Evolutionary conservation across 805 yeast species (phyloP), one percentile per base, ranked within the genome.

Genomic region (Starmerella bombicola): DNA sequence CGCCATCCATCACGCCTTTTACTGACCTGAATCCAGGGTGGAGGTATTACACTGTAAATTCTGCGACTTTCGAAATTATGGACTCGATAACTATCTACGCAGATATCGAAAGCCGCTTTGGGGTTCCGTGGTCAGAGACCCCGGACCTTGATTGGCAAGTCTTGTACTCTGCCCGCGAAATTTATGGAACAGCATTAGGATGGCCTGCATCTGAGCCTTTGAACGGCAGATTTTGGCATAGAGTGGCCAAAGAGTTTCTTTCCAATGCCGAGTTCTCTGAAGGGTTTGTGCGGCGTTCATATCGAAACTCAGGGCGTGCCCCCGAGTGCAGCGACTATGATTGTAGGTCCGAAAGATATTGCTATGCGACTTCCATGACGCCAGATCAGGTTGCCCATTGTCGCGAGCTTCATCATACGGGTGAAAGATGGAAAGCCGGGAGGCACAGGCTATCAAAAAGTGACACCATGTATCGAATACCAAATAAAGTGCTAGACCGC

Each of bases 41-140:
- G 80, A 69, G 80, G 56, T 77, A 76, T 60, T 79, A 78, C 52
- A 74, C 73, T 49, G 76, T 78, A 40, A 83, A 78, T 55, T 60
- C 69, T 18, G 58, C 68, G 47, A 69, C 80, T 5, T 76, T 75
- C 61, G 70, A 70, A 47, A 63, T 78, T 43, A 65, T 75, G 67
- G 74, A 78, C 53, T 64, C 76, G 2, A 67, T 57, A 60, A 76
- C 75, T 51, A 75, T 67, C 59, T 76, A 68, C 57, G 66, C 78
- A n/a, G 65, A 65, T 44, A 66, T 79, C 49, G 74, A 76, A 53
- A 68, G 67, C 41, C 67, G 70, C 17, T 74, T 75, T 35, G 43
- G 34, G 12, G 19, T 30, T 10, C 37, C 51, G 16, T 49, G 52
- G 50, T 22, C 21, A 3, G 16, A 9, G 4, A 39, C 48, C 12